Conservation (phyloP, 768 basidiomycete genomes). For the Rhodotorula graminis region DNA sequence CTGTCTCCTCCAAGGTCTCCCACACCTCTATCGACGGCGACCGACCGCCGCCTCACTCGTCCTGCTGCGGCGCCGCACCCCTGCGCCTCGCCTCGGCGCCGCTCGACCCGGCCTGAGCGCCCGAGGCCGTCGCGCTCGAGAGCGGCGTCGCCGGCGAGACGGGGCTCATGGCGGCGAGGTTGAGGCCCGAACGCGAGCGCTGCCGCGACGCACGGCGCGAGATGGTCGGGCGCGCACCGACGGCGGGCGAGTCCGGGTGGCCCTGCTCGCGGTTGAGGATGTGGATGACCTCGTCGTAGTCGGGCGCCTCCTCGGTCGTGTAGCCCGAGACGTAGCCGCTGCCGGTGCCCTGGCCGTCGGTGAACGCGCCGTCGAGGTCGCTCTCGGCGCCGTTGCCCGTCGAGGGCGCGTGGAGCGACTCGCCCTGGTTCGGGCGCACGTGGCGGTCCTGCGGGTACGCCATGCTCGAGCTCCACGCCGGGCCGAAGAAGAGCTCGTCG, state of each 20-base stretch:
- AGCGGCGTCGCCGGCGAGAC: not conserved
- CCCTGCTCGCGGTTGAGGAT: conserved; percentile 36
- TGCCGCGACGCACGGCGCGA: conserved; percentile 17
- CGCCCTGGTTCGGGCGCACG: not conserved
- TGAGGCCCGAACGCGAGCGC: conserved; percentile 24
- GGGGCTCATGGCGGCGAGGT: conserved; percentile 23
- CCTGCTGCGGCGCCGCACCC: not conserved
- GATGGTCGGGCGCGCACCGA: not conserved
- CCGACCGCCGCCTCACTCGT: too few species aligned
- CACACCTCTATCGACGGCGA: too few species aligned
- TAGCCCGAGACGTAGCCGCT: conserved; percentile 34
- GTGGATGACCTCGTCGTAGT: conserved; percentile 40
- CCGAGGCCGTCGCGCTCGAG: not conserved
- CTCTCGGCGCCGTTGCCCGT: conserved; percentile 60
- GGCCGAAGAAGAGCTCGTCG: conserved; percentile 74
- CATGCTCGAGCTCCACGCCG: conserved; percentile 67
- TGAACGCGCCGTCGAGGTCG: conserved; percentile 25
- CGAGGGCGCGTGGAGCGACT: conserved; percentile 47
- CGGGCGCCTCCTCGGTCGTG: conserved; percentile 36
- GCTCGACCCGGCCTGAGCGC: not conserved
- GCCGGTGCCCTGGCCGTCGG: conserved; percentile 17
- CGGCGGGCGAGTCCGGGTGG: conserved; percentile 8
- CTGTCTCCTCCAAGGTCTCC: too few species aligned
- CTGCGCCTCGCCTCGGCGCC: not conserved
- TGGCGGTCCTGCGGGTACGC: conserved; percentile 58